phyloP scores from a whole-genome alignment of 768 basidiomycete genomes.

The Sistotremastrum suecicum region DNA sequence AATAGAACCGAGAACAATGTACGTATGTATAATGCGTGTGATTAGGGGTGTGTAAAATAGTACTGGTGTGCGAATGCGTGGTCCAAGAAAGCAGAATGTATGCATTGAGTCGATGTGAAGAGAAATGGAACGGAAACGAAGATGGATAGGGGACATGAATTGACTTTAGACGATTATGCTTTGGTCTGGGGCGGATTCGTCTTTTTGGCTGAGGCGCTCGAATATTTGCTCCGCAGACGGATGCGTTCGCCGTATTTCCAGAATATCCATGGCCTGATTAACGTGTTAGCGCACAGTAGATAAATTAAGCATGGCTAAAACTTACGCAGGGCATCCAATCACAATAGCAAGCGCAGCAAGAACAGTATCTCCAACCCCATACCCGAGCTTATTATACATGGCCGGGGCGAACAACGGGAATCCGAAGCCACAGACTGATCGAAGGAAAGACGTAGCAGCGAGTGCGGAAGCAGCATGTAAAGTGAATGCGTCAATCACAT shows the following conservation, averaged over 20 bases:
- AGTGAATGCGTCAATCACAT: constrained; percentile 54
- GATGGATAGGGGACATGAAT: no score
- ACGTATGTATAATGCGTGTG: no score
- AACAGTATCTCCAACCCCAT: constrained; percentile 55
- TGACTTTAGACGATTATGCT: no score
- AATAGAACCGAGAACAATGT: no score
- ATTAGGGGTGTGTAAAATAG: no score
- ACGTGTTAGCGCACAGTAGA: constrained; percentile 1
- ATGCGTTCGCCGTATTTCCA: constrained; percentile 37
- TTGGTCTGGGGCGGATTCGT: no score
- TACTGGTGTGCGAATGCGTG: no score
- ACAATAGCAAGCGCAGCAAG: constrained; percentile 43
- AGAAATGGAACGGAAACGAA: no score
- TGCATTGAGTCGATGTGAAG: no score
- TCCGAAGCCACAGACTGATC: constrained; percentile 54
- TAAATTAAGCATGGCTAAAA: constrained; percentile 22
- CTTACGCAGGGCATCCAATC: constrained; percentile 42
- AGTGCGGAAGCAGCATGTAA: constrained; percentile 57
- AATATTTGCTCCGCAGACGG: constrained; percentile 32
- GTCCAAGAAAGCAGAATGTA: no score
- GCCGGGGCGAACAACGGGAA: constrained; percentile 68
- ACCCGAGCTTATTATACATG: constrained; percentile 52
- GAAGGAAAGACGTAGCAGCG: constrained; percentile 47
- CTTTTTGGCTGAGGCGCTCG: constrained; percentile 4
- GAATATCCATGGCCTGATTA: constrained; percentile 24